Evolutionary conservation across 495 filamentous ascomycete species (phyloP), one percentile per base, ranked within the genome.

Genomic region (Trichocladium uniseriatum): DNA sequence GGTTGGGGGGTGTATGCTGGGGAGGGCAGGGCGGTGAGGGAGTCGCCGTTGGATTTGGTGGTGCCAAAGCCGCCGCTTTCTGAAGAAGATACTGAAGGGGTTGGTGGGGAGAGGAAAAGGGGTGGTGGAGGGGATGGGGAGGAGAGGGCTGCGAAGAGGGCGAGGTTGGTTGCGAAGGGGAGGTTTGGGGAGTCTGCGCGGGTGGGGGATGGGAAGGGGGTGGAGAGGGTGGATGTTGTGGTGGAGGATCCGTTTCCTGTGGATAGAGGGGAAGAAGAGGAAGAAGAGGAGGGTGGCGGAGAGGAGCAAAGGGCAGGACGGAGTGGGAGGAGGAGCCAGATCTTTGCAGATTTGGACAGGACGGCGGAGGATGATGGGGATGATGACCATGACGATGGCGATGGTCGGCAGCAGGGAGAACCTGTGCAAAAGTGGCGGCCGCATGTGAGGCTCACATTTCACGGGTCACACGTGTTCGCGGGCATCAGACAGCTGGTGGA

Each of bases 1-100:
- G 87, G 83, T 9, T 95, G 86, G 76, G 76, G 82, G 44, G 73
- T 88, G 5, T 95, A 92, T 55, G 78, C 81, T 3, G 81, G 84
- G 47, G 76, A 79, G 24, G 38, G 16, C 1, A 11, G 16, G 0
- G 38, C 3, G 20, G 54, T 74, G 16, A 76, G 74, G 41, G 76
- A 76, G 38, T 79, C 71, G 20, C 81, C 80, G 19, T 52, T 87
- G 38, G 77, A 82, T 61, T 71, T 54, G 18, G 65, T 79, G 39
- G 43, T 66, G 45, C 58, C 60, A 38, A 65, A 49, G 43, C 67
- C 62, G 38, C 69, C 57, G 46, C 61, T 60, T 43, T 69, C n/a
- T n/a, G 35, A 49, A 48, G 55, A 38, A 41, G 39, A 19, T 8
- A 27, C 42, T 2, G 13, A 32, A 5, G 31, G 13, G 31, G 15